Conservation (phyloP, 495 filamentous ascomycete genomes). For the Penicillium lividum region DNA sequence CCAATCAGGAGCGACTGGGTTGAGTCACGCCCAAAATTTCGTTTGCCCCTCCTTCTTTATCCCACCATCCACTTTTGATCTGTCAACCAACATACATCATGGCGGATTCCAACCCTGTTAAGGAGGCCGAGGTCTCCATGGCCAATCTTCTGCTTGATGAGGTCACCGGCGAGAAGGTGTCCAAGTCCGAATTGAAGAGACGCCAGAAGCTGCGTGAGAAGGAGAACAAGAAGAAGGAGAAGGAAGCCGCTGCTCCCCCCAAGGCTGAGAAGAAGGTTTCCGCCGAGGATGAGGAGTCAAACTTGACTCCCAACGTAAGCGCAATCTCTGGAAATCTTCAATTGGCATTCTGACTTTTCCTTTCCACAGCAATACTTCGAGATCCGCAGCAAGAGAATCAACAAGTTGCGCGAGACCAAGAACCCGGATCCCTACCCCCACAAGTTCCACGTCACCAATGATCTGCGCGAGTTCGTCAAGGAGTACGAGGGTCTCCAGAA, state of each 20-base stretch:
- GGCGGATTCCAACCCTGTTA: constrained; percentile 48
- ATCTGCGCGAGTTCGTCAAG: constrained; percentile 73
- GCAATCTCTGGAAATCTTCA: not conserved
- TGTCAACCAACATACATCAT: constrained; percentile 32
- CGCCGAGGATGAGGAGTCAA: constrained; percentile 67
- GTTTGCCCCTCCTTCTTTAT: constrained; percentile 27
- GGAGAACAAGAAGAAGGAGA: constrained; percentile 85
- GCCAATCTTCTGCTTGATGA: constrained; percentile 81
- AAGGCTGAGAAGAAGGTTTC: constrained; percentile 67
- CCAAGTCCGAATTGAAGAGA: constrained; percentile 93
- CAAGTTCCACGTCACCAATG: constrained; percentile 88
- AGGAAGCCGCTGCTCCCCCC: constrained; percentile 72
- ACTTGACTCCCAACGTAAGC: constrained; percentile 87
- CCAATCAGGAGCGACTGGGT: constrained; percentile 35
- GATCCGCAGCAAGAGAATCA: constrained; percentile 82
- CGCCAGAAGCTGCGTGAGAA: constrained; percentile 86
- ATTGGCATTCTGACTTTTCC: constrained; percentile 16
- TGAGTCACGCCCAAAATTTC: constrained; percentile 45
- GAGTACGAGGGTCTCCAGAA: constrained; percentile 76
- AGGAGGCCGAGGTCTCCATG: constrained; percentile 62
- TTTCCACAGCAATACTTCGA: constrained; percentile 87
- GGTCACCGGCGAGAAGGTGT: constrained; percentile 78
- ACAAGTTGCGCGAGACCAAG: constrained; percentile 79
- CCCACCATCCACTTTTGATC: constrained; percentile 30
- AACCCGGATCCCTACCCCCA: constrained; percentile 91